Evolutionary conservation across 805 yeast species (phyloP), one percentile per base, ranked within the genome.

Genomic region (Saccharomyces jurei): DNA sequence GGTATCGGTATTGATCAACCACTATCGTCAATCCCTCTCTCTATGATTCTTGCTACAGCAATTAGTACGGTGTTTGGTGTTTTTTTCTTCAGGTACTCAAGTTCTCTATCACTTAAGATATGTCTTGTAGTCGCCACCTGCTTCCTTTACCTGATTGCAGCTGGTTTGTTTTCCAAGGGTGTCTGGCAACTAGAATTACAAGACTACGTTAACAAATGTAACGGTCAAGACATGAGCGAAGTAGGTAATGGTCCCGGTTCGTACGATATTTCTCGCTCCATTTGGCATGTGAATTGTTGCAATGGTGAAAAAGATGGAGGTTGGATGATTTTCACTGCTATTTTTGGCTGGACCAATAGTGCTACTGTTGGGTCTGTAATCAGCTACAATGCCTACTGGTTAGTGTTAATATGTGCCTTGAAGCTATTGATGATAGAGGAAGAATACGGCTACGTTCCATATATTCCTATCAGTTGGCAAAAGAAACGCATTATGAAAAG

Each of bases 281-380:
- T 90, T 1, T 90, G 97, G 97, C 97, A 90, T 68, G 96, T 90
- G 27, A 89, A 90, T 71, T 89, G 96, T 69, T 90, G 97, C 72
- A 89, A 89, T 68, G 95, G 96, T 26, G 86, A 87, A 60, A 86
- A 80, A n/a, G 97, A 90, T 64, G 96, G 96, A 3, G 82, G 84
- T 31, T 90, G 96, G 96, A 89, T 89, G 96, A 74, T 90, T 36
- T 77, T 87, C 63, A 89, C 91, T 36, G 97, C 96, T 0, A 75
- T 90, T 4, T 77, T 90, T 51, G 97, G 97, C 1, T 90, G 97
- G 97, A 89, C 94, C 13, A 90, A 90, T 68, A 82, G 91, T 58
- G 97, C 96, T 2, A 90, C 97, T 0, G 88, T 86, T 65, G 96
- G 95, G 3, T 87, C 96, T 22, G 90, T 90, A 0, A 68, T 78